Evolutionary conservation across 2,329 filamentous ascomycete species (phyloP).

Genomic region (Geosmithia flava): DNA sequence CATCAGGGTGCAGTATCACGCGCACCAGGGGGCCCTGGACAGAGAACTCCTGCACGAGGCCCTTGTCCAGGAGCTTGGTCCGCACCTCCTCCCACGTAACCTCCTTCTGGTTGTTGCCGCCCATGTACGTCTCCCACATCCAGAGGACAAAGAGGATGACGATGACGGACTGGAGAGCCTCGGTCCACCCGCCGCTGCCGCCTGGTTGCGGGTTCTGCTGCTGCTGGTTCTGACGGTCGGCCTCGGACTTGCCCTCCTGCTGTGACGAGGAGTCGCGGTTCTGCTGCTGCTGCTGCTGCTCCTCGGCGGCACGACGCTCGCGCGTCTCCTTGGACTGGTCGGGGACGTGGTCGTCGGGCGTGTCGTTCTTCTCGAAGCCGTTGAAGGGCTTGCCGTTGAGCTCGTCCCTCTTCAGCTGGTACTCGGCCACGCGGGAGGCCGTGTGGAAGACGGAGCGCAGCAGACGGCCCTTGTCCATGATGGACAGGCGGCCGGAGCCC

Average conservation of each 20-base stretch:
- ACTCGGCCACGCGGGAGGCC: constrained; percentile 14
- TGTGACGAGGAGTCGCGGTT: neutral
- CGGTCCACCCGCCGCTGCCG: constrained; percentile 11
- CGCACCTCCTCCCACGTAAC: constrained; percentile 98
- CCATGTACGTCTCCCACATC: constrained; percentile 1
- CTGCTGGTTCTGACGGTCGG: neutral
- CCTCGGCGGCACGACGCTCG: neutral
- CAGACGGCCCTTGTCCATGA: constrained; percentile 22
- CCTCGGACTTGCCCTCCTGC: neutral
- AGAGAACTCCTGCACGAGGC: constrained; percentile 85
- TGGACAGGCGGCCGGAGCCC: constrained; percentile 39
- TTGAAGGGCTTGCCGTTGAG: neutral
- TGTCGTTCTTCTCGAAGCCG: neutral
- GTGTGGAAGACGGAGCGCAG: constrained; percentile 21
- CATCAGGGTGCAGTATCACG: constrained; percentile 68
- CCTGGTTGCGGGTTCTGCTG: neutral
- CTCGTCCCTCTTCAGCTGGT: constrained; percentile 16
- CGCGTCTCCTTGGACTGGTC: neutral
- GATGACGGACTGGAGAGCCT: constrained; percentile 20
- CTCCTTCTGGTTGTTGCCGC: constrained; percentile 32
- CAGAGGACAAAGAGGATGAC: constrained; percentile 13
- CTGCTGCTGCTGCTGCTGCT: neutral
- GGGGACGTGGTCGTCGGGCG: neutral
- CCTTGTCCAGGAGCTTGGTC: constrained; percentile 89
- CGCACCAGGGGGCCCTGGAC: constrained; percentile 61